Conservation (phyloP, 306 rosid genomes). For the Quercus berberidifolia region DNA sequence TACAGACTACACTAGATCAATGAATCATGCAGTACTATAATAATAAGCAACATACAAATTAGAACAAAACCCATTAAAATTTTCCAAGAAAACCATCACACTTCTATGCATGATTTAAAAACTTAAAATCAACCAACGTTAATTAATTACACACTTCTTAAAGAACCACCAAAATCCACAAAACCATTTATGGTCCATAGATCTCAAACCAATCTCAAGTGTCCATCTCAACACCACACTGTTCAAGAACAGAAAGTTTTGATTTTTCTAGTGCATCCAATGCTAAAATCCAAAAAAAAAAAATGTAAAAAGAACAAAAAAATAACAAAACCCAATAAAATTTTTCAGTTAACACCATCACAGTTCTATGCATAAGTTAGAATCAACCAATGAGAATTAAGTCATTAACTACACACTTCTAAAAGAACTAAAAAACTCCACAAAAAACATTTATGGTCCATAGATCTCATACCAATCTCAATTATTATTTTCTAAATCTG, state of each 20-base stretch:
- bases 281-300: neutral
- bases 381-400: no score
- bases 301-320: neutral
- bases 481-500: no score
- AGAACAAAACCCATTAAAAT: neutral
- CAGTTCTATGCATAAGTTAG: neutral
- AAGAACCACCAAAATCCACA: no score
- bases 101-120: neutral
- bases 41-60: neutral
- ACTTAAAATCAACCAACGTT: neutral
- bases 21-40: neutral
- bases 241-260: neutral
- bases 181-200: no score
- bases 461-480: no score
- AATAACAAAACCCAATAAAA: neutral
- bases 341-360: no score
- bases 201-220: no score
- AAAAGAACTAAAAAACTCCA: no score
- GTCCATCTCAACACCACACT: no score
- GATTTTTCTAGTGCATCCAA: neutral
- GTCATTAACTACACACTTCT: no score
- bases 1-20: neutral
- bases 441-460: no score
- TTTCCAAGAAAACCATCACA: neutral
- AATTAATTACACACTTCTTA: no score